Base-by-base conservation (phyloP, 2,329 filamentous ascomycete species). In the Colletotrichum magnum region DNA sequence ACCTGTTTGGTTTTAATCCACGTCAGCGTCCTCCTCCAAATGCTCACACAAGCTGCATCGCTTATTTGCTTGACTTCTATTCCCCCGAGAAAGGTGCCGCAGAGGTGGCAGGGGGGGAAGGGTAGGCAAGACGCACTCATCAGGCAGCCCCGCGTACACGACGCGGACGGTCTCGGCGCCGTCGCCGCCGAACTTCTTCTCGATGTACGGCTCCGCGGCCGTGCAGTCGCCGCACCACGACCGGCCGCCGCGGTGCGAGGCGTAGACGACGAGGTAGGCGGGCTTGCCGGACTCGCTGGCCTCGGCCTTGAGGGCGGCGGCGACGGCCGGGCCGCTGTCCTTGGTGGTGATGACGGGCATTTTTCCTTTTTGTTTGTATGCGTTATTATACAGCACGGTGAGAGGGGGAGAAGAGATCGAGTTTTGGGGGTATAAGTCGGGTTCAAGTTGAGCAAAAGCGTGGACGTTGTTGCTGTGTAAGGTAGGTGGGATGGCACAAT, bases 151-250 rank as follows among this genome's bases (percentile, higher is more conserved):
- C 36, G 67, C 67, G 45, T 69, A 69, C 5, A 61, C 67, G 21
- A 69, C 67, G 7, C 67, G 43, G 5, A 67, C 67, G 18, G 67
- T 69, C 15, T 60, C 16, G 18, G 59, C 51, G n/a, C 56, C 45
- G n/a, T 60, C 45, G 50, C 62, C 67, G n/a, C 48, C 50, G 24
- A 69, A 69, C 62, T 61, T 69, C 51, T 67, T 67, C 67, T 69
- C 56, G 16, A 69, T 69, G 56, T 66, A 69, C 36, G 67, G 67
- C 67, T 69, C 67, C 21, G 67, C 67, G 13, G 67, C 67, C 36
- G 62, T 67, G 26, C 67, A 69, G 45, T 69, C 67, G n/a, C 47
- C 39, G 36, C 67, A 69, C 67, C 67, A 69, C 16, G 67, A 69
- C 18, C 43, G 56, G n/a, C 67, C 67, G 36, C 61, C 57, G 15